A percentile compares a stretch with the other conserved stretches of the same genome.
Conservation (phyloP, 805 yeast genomes). For the Pichia nanzhaoensis region DNA sequence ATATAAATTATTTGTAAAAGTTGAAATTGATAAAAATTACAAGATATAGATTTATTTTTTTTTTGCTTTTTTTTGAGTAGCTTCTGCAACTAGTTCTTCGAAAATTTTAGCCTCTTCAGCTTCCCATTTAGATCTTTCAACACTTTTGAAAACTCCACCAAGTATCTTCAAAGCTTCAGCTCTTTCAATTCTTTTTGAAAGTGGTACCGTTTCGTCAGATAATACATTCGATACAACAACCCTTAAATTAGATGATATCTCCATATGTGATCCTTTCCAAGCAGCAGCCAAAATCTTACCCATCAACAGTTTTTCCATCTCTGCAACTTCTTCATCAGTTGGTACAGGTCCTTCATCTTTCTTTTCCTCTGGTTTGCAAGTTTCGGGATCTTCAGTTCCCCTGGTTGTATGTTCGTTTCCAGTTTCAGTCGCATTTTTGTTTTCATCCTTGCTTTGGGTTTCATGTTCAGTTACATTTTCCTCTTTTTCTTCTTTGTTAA, state of each 20-base stretch:
- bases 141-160: constrained; percentile 61
- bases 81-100: constrained; percentile 89
- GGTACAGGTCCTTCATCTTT: constrained; percentile 30
- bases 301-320: constrained; percentile 71
- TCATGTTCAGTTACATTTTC: neutral
- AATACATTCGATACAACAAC: constrained; percentile 78
- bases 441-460: neutral
- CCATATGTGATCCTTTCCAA: constrained; percentile 91
- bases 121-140: constrained; percentile 76
- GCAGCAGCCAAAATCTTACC: constrained; percentile 92
- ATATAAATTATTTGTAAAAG: neutral
- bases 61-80: constrained; percentile 55
- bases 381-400: neutral
- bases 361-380: constrained; percentile 8
- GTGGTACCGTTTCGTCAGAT: constrained; percentile 55
- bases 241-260: constrained; percentile 70
- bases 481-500: constrained; percentile 1
- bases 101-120: constrained; percentile 87
- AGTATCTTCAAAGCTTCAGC: constrained; percentile 74
- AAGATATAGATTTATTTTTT: constrained; percentile 25
- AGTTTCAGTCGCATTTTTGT: neutral
- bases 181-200: constrained; percentile 57
- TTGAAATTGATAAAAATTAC: neutral
- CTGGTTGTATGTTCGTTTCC: neutral
- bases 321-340: constrained; percentile 55